phyloP scores from a whole-genome alignment of 2,329 filamentous ascomycete species.

The Colletotrichum aenigma region DNA sequence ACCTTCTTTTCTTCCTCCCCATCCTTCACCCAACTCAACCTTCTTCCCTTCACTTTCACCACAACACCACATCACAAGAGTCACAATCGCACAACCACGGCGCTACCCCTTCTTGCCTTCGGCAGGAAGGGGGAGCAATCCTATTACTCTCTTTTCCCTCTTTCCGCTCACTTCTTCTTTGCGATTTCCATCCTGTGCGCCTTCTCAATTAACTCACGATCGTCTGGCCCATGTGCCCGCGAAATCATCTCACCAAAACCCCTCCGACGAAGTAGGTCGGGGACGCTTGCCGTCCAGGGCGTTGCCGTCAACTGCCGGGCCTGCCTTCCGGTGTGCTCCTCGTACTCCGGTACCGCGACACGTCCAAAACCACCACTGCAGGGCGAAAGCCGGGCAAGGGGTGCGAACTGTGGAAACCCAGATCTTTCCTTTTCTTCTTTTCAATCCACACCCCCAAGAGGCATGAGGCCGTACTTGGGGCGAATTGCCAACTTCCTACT shows the following conservation, averaged over 20 bases:
- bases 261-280: background rate
- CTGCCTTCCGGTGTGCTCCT: background rate
- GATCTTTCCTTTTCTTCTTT: background rate
- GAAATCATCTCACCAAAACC: background rate
- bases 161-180: background rate
- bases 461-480: background rate
- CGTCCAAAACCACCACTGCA: background rate
- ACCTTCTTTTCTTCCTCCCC: background rate
- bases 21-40: background rate
- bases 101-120: background rate
- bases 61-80: background rate
- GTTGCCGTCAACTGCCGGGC: background rate
- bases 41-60: background rate
- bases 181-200: accelerated
- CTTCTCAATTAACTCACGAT: background rate
- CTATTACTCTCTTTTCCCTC: accelerated
- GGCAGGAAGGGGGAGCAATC: background rate
- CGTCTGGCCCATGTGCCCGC: background rate
- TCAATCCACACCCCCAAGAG: background rate
- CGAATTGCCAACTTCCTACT: too few relatives aligned
- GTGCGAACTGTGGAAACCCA: background rate
- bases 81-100: background rate
- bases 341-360: background rate
- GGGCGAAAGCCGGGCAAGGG: background rate
- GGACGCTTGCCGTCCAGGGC: background rate